A percentile compares a stretch with the other conserved stretches of the same genome.
These are phyloP conservation scores for Chrysanthemum makinoi DNA, from an alignment of 129 eudicot genomes.

Conservation along the genomic window DNA sequence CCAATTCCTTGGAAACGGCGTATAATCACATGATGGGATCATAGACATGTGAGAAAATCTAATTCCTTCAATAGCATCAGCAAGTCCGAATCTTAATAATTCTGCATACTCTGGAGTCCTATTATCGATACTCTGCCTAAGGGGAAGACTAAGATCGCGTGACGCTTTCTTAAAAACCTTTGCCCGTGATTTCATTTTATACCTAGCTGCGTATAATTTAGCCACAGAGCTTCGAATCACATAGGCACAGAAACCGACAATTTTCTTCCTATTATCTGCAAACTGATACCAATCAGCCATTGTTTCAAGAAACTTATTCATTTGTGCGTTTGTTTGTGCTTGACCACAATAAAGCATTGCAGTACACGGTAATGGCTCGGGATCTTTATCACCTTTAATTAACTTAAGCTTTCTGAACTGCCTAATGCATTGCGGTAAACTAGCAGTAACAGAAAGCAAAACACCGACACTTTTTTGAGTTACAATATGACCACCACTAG, in stretches of 20 bases:
- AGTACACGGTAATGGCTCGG: constrained; percentile 92
- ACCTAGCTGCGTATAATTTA: constrained; percentile 89
- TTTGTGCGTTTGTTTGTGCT: constrained; percentile 92
- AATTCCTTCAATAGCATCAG: constrained; percentile 85
- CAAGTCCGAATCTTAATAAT: constrained; percentile 81
- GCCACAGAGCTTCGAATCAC: constrained; percentile 82
- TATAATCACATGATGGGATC: constrained; percentile 84
- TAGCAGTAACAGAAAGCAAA: constrained; percentile 86
- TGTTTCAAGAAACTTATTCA: constrained; percentile 90
- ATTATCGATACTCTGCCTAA: constrained; percentile 60
- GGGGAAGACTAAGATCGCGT: constrained; percentile 80
- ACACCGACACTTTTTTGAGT: constrained; percentile 91
- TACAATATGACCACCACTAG: constrained; percentile 78
- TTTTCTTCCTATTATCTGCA: constrained; percentile 92
- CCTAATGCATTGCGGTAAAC: constrained; percentile 76
- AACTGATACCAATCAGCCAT: constrained; percentile 94
- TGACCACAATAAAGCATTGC: constrained; percentile 95
- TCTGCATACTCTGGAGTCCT: constrained; percentile 80
- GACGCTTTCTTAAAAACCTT: constrained; percentile 85
- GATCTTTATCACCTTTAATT: constrained; percentile 88
- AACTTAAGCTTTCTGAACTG: constrained; percentile 70
- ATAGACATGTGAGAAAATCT: constrained; percentile 75
- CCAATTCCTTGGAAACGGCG: constrained; percentile 82
- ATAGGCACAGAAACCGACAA: constrained; percentile 81
- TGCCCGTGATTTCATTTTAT: constrained; percentile 88